These are phyloP conservation scores for Cladosporium halotolerans DNA, from an alignment of 2,329 filamentous ascomycete species.

Conservation along the genomic window DNA sequence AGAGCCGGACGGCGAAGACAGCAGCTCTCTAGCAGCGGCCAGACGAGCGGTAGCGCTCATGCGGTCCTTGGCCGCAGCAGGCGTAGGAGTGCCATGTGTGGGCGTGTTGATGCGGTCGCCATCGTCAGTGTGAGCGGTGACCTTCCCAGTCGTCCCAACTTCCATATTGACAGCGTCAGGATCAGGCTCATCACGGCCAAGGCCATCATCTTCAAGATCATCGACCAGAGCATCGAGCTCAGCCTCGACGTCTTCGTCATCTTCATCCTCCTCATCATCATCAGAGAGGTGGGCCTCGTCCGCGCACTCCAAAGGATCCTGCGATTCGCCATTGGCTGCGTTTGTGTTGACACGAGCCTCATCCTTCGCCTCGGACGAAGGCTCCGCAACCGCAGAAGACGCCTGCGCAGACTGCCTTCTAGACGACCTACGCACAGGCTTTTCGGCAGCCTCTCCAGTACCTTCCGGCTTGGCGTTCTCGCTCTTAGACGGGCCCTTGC, in stretches of 20 bases:
- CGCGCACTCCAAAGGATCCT: constrained; percentile 79
- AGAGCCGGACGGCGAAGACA: constrained; percentile 42
- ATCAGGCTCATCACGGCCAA: constrained; percentile 68
- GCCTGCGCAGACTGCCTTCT: constrained; percentile 26
- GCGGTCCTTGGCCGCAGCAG: constrained; percentile 23
- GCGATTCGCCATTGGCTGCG: constrained; percentile 50
- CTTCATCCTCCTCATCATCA: constrained; percentile 47
- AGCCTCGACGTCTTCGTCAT: constrained; percentile 46
- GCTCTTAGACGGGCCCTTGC: constrained; percentile 12
- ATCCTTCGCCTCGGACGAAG: constrained; percentile 11
- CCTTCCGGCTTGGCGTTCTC: constrained; percentile 23
- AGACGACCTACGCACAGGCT: constrained; percentile 28
- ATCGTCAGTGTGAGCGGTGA: constrained; percentile 87
- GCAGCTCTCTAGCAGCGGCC: constrained; percentile 29
- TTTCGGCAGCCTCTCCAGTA: constrained; percentile 16
- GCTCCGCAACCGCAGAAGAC: constrained; percentile 12
- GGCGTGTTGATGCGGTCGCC: constrained; percentile 82
- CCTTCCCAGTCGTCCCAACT: constrained; percentile 75
- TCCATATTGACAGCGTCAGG: constrained; percentile 89
- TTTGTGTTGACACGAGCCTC: constrained; percentile 17
- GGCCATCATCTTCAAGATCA: constrained; percentile 75
- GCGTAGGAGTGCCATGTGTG: constrained; percentile 48
- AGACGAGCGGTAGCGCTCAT: constrained; percentile 27
- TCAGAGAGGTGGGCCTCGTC: constrained; percentile 81
- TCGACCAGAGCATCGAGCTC: constrained; percentile 84